These are phyloP conservation scores for Yarrowia keelungensis DNA, from an alignment of 805 yeast species.

Conservation along the genomic window DNA sequence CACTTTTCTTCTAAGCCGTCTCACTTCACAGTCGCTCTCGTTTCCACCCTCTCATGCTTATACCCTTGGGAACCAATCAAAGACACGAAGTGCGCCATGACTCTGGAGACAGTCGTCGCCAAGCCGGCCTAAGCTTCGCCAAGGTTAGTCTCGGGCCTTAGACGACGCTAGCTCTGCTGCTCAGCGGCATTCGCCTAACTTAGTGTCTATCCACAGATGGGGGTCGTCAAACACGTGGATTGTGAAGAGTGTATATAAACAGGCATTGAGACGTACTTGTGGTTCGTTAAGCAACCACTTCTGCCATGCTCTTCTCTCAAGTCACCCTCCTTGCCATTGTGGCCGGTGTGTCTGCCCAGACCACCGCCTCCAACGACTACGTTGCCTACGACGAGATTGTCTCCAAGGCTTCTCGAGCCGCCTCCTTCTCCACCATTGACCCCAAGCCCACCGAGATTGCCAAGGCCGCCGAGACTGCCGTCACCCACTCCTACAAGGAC, in stretches of 20 bases:
- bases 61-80: not conserved
- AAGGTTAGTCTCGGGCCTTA: constrained; percentile 11
- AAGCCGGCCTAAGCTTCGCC: constrained; percentile 8
- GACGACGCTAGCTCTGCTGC: not conserved
- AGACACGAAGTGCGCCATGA: not conserved
- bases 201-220: not conserved
- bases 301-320: not conserved
- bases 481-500: constrained; percentile 45
- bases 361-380: constrained; percentile 37
- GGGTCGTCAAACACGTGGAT: constrained; percentile 26
- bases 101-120: not conserved
- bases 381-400: constrained; percentile 24
- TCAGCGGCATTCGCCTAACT: constrained; percentile 6
- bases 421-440: constrained; percentile 31
- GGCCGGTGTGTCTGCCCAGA: constrained; percentile 33
- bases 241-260: not conserved
- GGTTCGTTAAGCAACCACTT: too few relatives aligned
- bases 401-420: constrained; percentile 17
- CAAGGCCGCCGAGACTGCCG: constrained; percentile 49
- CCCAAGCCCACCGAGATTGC: constrained; percentile 51
- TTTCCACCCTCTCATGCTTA: not conserved
- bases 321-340: constrained; percentile 12
- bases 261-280: too few relatives aligned
- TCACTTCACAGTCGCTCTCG: not conserved
- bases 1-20: not conserved